Conservation (phyloP, 345 rosid species). For the Corchorus olitorius region DNA sequence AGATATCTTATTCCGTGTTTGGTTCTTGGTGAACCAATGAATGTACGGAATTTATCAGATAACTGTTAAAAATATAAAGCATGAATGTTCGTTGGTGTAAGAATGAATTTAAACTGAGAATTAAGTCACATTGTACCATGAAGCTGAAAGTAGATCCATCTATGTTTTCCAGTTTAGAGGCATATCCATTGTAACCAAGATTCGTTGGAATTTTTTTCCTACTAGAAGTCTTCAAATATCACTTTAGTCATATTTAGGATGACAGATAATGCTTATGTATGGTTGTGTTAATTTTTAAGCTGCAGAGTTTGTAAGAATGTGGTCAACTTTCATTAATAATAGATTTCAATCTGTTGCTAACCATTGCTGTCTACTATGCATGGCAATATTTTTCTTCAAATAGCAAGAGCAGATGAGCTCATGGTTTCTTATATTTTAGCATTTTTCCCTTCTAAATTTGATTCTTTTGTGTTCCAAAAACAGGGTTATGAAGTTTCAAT, state of each 20-base stretch:
- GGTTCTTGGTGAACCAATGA: background rate
- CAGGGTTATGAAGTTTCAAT: slow-evolving; percentile 94
- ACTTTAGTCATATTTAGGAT: background rate
- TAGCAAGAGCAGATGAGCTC: background rate
- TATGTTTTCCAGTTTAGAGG: background rate
- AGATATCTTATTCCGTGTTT: background rate
- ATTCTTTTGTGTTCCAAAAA: slow-evolving; percentile 37
- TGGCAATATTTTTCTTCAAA: background rate
- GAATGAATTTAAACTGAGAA: background rate
- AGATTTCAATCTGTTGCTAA: background rate
- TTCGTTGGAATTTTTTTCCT: background rate
- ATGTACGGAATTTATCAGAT: too few relatives aligned
- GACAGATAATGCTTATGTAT: background rate
- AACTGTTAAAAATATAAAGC: background rate
- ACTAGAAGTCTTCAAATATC: background rate
- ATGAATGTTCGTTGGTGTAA: background rate
- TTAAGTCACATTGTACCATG: background rate
- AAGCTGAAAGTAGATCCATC: background rate
- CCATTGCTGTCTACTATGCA: background rate
- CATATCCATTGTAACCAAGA: background rate
- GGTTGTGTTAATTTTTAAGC: background rate
- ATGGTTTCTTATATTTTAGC: background rate
- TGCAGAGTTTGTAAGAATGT: background rate
- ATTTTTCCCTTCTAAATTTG: slow-evolving; percentile 18
- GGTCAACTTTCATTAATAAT: background rate